Base-by-base conservation (phyloP, 805 yeast genomes). In the Scheffersomyces coipomensis region DNA sequence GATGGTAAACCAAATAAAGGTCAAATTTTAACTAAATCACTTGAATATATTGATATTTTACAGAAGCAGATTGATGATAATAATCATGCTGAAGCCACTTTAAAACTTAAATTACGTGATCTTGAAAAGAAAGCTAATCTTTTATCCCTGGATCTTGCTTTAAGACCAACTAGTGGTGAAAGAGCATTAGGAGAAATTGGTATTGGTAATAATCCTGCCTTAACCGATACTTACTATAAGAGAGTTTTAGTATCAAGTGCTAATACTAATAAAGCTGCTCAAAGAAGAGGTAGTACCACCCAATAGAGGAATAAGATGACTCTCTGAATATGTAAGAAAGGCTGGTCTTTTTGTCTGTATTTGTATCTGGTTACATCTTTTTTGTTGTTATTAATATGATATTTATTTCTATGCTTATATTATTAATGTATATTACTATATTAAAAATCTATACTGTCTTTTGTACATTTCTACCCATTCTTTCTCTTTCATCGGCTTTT, bases 1-100 rank as follows among this genome's bases (percentile, higher is more conserved):
- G 91, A 85, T 51, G 93, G 91, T 2, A 85, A 83, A 48, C 95
- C 95, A 0, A 85, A 85, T 53, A 86, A 86, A 61, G 95, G 95
- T 2, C 91, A 85, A 55, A 84, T 86, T 2, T 64, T 86, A 42
- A 76, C 87, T 7, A 85, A 83, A 52, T 76, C 88, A 0, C 89
- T 85, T 2, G 89, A 83, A 45, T 85, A 84, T 52, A 77, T 86
- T 30, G 80, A 77, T 43, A 64, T 64, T 44, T 60, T 87, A 25
- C 95, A 87, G 56, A 80, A 78, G 44, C 69, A 76, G 42, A 87
- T 88, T 42, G 96, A 88, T 56, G 79, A 78, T 40, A 85, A 80
- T 50, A 88, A 88, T 60, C 69, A 91, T 40, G 77, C 76, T 44
- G 96, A 88, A 56, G 86, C 85, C 11, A 95, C 85, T 53, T 64